Percentiles rank a stretch among this genome's conserved stretches.
These are phyloP conservation scores for Phylloporus arenicola DNA, from an alignment of 768 basidiomycete species.

Conservation along the genomic window DNA sequence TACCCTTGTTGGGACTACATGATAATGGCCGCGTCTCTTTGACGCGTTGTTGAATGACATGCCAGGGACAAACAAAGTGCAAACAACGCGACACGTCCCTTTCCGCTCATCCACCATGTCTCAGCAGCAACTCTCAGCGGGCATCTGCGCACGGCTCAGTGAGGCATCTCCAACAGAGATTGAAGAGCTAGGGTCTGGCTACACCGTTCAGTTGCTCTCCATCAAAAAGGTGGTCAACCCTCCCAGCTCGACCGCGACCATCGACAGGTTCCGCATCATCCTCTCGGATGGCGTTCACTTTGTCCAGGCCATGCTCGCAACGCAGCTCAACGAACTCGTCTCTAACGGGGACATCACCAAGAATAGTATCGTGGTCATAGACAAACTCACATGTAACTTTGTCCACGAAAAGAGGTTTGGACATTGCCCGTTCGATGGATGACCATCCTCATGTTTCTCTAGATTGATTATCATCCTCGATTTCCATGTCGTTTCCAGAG, in stretches of 20 bases:
- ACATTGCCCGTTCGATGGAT: neutral
- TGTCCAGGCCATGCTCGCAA: slow-evolving; percentile 92
- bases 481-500: slow-evolving; percentile 49
- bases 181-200: slow-evolving; percentile 28
- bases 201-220: slow-evolving; percentile 74
- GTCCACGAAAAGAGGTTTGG: slow-evolving; percentile 80
- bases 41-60: neutral
- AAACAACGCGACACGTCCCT: slow-evolving; percentile 17
- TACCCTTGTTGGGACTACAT: no score
- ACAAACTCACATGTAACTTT: slow-evolving; percentile 74
- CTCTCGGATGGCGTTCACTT: slow-evolving; percentile 86
- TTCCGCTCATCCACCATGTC: slow-evolving; percentile 30
- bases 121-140: slow-evolving; percentile 47
- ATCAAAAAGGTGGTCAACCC: slow-evolving; percentile 64
- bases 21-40: no score
- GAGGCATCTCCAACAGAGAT: slow-evolving; percentile 31
- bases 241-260: slow-evolving; percentile 27
- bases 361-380: slow-evolving; percentile 63
- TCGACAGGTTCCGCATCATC: slow-evolving; percentile 73
- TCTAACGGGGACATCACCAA: slow-evolving; percentile 57
- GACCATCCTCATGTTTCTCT: slow-evolving; percentile 3
- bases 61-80: slow-evolving; percentile 9
- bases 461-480: slow-evolving; percentile 82
- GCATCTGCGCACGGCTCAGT: slow-evolving; percentile 49
- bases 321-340: slow-evolving; percentile 77